Evolutionary conservation across 257 asterid genomes (phyloP), one percentile per base, ranked within the genome.

Genomic region (Lavandula angustifolia): DNA sequence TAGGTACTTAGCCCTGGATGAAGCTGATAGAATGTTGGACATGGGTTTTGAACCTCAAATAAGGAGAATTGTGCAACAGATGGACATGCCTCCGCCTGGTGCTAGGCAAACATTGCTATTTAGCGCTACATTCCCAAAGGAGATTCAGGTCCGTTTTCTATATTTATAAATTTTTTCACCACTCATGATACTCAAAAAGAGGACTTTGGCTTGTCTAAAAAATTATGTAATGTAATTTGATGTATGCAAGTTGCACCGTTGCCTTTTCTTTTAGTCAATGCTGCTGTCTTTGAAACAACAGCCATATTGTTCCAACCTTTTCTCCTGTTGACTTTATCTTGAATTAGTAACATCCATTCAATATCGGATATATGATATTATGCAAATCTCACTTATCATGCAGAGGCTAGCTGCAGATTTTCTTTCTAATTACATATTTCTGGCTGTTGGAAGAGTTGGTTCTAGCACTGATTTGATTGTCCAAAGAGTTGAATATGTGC

Each of bases 1-100:
- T 54, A 79, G 53, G 76, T 92, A 89, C 75, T 79, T 92, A 72
- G 97, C 98, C 61, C 82, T 92, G 35, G 98, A 92, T 66, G 98
- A 92, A 79, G 98, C 98, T 29, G 98, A 92, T 69, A 79, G 98
- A 71, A 92, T 92, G 98, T 73, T 92, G 75, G 98, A 92, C 78
- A 92, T 92, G 98, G 98, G 98, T 46, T 92, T 92, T 67, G 98
- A 92, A 66, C 98, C 98, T 78, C 98, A 92, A 75, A 89, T 92
- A 72, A 85, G 98, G 87, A 92, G 83, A 78, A 92, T 92, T 67
- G 98, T 92, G 71, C 86, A 89, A 69, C 96, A 87, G 79, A 92
- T 89, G 92, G 97, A 87, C 88, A 92, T 92, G 96, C 98, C 98
- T 58, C 92, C 95, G 1, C 87, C 95, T 57, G 96, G 98, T 66